These are phyloP conservation scores for Monilinia fructicola DNA, from an alignment of 2,329 filamentous ascomycete species.

Conservation along the genomic window DNA sequence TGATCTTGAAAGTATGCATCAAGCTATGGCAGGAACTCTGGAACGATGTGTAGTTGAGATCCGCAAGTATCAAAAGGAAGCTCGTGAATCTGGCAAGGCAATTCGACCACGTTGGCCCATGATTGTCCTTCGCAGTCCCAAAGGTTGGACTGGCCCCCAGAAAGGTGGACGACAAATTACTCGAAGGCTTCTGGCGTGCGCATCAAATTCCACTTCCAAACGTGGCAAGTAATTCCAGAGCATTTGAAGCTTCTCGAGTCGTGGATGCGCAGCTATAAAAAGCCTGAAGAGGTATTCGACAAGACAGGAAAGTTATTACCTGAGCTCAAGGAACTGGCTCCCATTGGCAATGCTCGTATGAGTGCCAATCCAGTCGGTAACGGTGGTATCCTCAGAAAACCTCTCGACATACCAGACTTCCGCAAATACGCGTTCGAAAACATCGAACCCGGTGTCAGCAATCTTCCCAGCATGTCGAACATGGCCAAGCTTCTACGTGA, in stretches of 20 bases:
- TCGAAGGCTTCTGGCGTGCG: constrained; percentile 75
- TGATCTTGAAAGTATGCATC: constrained; percentile 73
- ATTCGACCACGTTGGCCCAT: constrained; percentile 75
- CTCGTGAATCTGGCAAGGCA: constrained; percentile 66
- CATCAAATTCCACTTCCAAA: constrained; percentile 77
- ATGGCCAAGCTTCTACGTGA: constrained; percentile 68
- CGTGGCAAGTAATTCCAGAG: constrained; percentile 60
- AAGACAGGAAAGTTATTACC: constrained; percentile 61
- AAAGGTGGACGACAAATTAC: constrained; percentile 67
- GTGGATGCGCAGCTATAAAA: constrained; percentile 78
- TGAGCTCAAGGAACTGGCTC: constrained; percentile 64
- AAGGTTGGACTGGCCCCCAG: constrained; percentile 79
- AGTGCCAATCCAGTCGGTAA: constrained; percentile 76
- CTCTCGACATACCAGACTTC: constrained; percentile 69
- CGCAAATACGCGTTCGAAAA: constrained; percentile 64
- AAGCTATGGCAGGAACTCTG: constrained; percentile 76
- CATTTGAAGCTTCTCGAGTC: constrained; percentile 68
- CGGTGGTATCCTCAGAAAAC: constrained; percentile 65
- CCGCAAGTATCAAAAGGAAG: constrained; percentile 65
- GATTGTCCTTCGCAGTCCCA: constrained; percentile 74
- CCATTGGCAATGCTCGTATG: constrained; percentile 66
- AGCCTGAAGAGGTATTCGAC: constrained; percentile 70
- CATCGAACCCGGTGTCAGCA: constrained; percentile 57
- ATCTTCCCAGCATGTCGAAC: constrained; percentile 65
- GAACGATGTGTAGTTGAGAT: constrained; percentile 73